phyloP scores from a whole-genome alignment of 116 monocot species.

The Cymodocea nodosa region DNA sequence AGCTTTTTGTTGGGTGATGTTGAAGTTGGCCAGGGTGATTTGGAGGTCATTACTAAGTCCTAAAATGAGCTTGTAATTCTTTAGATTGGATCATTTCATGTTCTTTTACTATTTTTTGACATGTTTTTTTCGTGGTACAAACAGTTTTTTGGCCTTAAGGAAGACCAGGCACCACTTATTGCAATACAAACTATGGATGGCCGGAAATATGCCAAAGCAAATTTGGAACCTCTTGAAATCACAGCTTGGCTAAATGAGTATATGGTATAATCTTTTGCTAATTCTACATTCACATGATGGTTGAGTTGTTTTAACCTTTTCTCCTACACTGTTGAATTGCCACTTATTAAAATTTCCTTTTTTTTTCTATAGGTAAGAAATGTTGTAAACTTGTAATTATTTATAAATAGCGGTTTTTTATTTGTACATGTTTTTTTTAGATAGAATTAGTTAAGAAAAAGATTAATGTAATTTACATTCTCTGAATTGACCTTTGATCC shows the following conservation, averaged over 20 bases:
- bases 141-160: constrained; percentile 82
- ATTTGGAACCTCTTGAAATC: constrained; percentile 58
- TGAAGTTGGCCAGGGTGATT: constrained; percentile 65
- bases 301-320: too few relatives aligned
- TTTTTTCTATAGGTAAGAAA: too few relatives aligned
- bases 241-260: constrained; percentile 68
- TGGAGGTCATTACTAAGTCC: constrained; percentile 56
- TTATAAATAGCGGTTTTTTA: too few relatives aligned
- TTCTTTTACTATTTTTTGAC: neutral
- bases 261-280: constrained; percentile 26
- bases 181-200: constrained; percentile 47
- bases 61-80: neutral
- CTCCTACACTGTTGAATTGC: too few relatives aligned
- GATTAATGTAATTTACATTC: too few relatives aligned
- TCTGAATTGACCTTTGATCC: too few relatives aligned
- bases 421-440: too few relatives aligned
- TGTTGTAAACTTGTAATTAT: too few relatives aligned
- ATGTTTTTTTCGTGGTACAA: constrained; percentile 21
- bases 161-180: constrained; percentile 77
- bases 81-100: constrained; percentile 2
- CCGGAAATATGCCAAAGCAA: constrained; percentile 60
- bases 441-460: too few relatives aligned
- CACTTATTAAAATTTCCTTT: too few relatives aligned
- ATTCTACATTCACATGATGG: neutral
- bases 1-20: constrained; percentile 85